phyloP scores from a whole-genome alignment of 306 rosid species.

The Quercus variabilis region DNA sequence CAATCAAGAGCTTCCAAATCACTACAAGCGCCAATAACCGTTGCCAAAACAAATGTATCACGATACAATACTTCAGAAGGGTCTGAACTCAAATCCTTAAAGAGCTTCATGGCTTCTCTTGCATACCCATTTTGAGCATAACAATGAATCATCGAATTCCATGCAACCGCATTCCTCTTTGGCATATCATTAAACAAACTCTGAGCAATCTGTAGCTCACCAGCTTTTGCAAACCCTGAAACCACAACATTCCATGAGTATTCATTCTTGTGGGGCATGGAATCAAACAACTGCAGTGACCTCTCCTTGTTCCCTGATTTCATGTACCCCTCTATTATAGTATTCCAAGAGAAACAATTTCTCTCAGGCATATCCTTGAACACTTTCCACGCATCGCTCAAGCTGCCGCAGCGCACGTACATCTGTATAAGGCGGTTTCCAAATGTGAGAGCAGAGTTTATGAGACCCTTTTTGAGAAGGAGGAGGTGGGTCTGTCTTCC shows the following conservation, averaged over 20 bases:
- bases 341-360: conserved; percentile 64
- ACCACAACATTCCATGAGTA: conserved; percentile 60
- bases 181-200: conserved; percentile 63
- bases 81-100: conserved; percentile 53
- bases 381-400: conserved; percentile 39
- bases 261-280: conserved; percentile 53
- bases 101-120: conserved; percentile 46
- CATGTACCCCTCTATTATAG: conserved; percentile 53
- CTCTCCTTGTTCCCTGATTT: conserved; percentile 38
- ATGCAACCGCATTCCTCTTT: conserved; percentile 41
- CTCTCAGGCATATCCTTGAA: conserved; percentile 62
- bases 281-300: conserved; percentile 49
- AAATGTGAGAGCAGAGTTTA: conserved; percentile 29
- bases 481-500: conserved; percentile 57
- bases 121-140: conserved; percentile 54
- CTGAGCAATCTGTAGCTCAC: conserved; percentile 44
- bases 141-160: conserved; percentile 71
- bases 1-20: conserved; percentile 51
- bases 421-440: conserved; percentile 70
- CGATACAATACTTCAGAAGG: conserved; percentile 20
- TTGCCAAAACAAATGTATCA: conserved; percentile 54
- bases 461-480: conserved; percentile 57
- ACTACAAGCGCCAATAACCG: conserved; percentile 57
- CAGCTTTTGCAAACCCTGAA: conserved; percentile 52
- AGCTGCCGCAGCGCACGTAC: conserved; percentile 37